These are phyloP conservation scores for Irpex rosettiformis DNA, from an alignment of 1,284 basidiomycete genomes.

Conservation along the genomic window DNA sequence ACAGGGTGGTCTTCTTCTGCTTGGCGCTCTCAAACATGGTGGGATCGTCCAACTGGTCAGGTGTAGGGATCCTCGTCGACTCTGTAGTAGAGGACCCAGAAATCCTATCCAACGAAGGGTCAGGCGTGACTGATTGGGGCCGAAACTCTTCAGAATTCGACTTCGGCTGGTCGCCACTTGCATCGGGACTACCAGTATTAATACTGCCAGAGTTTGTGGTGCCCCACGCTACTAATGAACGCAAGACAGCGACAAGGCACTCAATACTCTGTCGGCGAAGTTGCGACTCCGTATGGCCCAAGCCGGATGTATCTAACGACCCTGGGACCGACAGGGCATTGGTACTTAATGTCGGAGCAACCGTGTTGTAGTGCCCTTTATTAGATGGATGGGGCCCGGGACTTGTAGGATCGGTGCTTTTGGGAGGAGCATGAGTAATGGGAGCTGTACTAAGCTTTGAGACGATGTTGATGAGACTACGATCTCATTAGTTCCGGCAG, in stretches of 20 bases:
- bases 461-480: slow-evolving; percentile 87
- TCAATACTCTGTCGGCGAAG: slow-evolving; percentile 87
- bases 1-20: slow-evolving; percentile 91
- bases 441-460: slow-evolving; percentile 85
- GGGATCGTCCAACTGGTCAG: slow-evolving; percentile 80
- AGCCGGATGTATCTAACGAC: slow-evolving; percentile 58
- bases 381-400: slow-evolving; percentile 53
- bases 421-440: slow-evolving; percentile 43
- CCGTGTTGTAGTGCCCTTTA: slow-evolving; percentile 42
- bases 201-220: slow-evolving; percentile 45
- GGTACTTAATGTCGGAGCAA: slow-evolving; percentile 65
- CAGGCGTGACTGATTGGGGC: slow-evolving; percentile 49
- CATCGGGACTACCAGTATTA: slow-evolving; percentile 31
- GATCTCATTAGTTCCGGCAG: background rate
- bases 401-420: slow-evolving; percentile 54
- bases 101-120: slow-evolving; percentile 47
- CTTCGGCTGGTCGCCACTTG: slow-evolving; percentile 36
- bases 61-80: slow-evolving; percentile 61
- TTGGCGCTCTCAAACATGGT: slow-evolving; percentile 94
- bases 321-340: slow-evolving; percentile 66
- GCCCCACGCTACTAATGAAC: slow-evolving; percentile 90
- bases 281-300: slow-evolving; percentile 78
- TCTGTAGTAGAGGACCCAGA: slow-evolving; percentile 48
- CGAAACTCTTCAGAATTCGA: slow-evolving; percentile 49
- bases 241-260: slow-evolving; percentile 82